Evolutionary conservation across 2,329 filamentous ascomycete species (phyloP), one percentile per base, ranked within the genome.

Genomic region (Alternaria rosae): DNA sequence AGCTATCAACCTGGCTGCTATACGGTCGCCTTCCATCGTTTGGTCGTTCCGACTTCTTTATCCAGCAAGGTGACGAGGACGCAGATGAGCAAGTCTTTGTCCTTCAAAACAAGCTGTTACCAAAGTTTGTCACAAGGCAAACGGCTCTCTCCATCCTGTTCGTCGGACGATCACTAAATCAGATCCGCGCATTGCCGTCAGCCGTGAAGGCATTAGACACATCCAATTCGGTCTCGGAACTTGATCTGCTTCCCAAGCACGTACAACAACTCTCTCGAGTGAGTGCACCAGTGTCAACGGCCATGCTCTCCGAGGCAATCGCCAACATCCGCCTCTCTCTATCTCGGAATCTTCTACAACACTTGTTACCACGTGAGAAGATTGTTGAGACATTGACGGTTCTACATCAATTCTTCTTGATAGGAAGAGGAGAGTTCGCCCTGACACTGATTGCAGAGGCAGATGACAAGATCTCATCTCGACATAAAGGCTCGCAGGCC

Each of bases 391-490:
- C 92, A 52, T 82, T 98, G 13, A 87, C 88, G 26, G 84, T 97
- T 9, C 84, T 97, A 1, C 87, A 94, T 50, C 90, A 95, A 59
- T 97, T 97, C 79, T 92, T 97, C 69, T 85, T 99, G 3, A 85
- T 99, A 0, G 91, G 91, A 1, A 87, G 92, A 32, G 94, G 94
- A 54, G 95, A 98, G 77, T 99, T 99, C 77, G 93, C 94, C 20
- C 89, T 95, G 80, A 90, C 91, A 0, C 81, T 99, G 25, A 92
- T 96, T 1, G 87, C 90, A 35, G 92, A 97, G 80, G 93, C 94
- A 1, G 93, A 97, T 69, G 88, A 91, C 57, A 91, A 89, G 69
- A 86, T 95, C 23, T 86, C 88, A n/a, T 89, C 87, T 66, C 88
- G 92, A 52, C 92, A 92, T 85, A 88, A 69, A 42, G 66, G 64